Evolutionary conservation across 768 basidiomycete species (phyloP).

Genomic region (Pisolithus microcarpus): DNA sequence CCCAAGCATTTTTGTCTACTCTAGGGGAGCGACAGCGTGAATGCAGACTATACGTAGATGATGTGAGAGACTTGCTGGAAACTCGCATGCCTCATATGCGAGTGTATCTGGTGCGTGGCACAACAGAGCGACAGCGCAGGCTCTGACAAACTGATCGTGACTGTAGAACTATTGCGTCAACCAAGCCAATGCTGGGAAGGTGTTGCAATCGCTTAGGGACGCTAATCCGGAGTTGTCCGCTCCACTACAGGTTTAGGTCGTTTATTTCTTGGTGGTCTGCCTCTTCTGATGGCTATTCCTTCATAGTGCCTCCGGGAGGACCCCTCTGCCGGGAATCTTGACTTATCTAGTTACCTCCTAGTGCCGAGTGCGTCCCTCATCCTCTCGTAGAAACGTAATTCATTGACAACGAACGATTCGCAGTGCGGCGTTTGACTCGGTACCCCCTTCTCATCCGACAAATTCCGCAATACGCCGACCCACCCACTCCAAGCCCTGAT

Average conservation of each 20-base stretch:
- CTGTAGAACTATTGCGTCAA: slow-evolving; percentile 84
- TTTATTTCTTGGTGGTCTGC: too few species aligned
- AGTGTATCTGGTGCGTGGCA: slow-evolving; percentile 62
- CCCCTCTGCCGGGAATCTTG: too few species aligned
- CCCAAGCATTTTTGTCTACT: slow-evolving; percentile 72
- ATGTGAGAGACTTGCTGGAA: slow-evolving; percentile 78
- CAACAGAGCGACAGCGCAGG: background rate
- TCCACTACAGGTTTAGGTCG: too few species aligned
- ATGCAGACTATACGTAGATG: slow-evolving; percentile 85
- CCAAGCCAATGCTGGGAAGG: slow-evolving; percentile 69
- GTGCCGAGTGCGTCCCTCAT: too few species aligned
- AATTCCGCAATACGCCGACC: slow-evolving; percentile 74
- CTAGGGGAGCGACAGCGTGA: slow-evolving; percentile 89
- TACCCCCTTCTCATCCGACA: slow-evolving; percentile 89
- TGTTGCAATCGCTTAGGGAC: slow-evolving; percentile 66
- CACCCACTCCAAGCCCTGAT: slow-evolving; percentile 23
- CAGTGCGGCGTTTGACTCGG: slow-evolving; percentile 93
- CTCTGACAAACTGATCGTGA: background rate
- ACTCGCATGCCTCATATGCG: slow-evolving; percentile 69
- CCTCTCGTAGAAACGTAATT: background rate
- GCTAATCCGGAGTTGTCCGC: slow-evolving; percentile 55
- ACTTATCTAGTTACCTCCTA: too few species aligned
- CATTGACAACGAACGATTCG: background rate
- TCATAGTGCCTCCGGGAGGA: too few species aligned
- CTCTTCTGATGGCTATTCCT: too few species aligned